These are phyloP conservation scores for Diaporthe caulivora DNA, from an alignment of 2,329 filamentous ascomycete genomes.

Conservation along the genomic window DNA sequence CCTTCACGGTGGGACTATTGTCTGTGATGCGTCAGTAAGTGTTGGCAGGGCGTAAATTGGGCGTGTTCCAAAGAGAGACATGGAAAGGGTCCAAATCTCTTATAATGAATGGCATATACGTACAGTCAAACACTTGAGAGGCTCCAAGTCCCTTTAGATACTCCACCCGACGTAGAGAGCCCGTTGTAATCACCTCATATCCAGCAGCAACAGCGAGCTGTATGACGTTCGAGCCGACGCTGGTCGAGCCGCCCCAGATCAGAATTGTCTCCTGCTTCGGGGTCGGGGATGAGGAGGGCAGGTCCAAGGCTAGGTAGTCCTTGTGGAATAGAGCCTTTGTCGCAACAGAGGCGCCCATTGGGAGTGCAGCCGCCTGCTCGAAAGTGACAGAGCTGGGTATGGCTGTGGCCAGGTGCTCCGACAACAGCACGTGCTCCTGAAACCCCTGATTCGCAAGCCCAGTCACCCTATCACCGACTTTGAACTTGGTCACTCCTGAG, in stretches of 20 bases:
- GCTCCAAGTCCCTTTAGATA: conserved; percentile 43
- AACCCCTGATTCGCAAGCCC: conserved; percentile 45
- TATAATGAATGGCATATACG: neutral
- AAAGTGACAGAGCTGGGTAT: conserved; percentile 45
- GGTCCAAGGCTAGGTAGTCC: conserved; percentile 29
- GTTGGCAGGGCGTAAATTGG: neutral
- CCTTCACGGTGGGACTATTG: conserved; percentile 42
- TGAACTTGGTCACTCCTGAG: conserved; percentile 45
- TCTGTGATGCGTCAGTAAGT: conserved; percentile 30
- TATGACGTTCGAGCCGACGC: conserved; percentile 58
- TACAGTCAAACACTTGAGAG: conserved; percentile 41
- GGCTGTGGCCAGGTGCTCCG: conserved; percentile 39
- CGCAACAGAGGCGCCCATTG: conserved; percentile 47
- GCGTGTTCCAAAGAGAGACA: neutral
- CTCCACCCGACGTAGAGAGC: conserved; percentile 53
- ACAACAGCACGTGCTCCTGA: conserved; percentile 45
- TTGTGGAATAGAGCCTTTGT: conserved; percentile 36
- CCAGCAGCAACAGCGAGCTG: conserved; percentile 58
- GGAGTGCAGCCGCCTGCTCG: conserved; percentile 45
- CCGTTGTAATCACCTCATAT: conserved; percentile 56
- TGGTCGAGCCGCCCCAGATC: conserved; percentile 62
- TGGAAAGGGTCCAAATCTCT: neutral
- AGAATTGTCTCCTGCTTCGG: conserved; percentile 49
- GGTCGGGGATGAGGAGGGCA: conserved; percentile 37
- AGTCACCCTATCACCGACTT: conserved; percentile 51